Evolutionary conservation across 2,329 filamentous ascomycete genomes (phyloP).

Genomic region (Teratosphaeria zuluensis): DNA sequence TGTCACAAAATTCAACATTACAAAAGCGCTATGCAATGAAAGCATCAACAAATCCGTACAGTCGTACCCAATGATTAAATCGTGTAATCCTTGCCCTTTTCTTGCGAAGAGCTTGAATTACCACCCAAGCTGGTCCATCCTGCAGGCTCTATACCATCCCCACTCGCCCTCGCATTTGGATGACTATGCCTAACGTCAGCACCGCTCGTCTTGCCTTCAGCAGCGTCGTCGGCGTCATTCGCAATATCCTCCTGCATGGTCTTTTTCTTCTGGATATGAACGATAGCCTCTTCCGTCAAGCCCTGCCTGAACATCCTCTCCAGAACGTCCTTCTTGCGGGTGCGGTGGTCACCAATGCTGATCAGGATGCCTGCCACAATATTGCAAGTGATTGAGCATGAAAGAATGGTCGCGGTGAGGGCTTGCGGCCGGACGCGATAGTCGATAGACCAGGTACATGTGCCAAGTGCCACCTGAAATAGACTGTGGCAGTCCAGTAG

Average conservation of each 20-base stretch:
- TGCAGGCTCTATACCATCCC: not conserved
- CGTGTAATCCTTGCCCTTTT: not conserved
- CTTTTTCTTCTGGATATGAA: conserved; percentile 29
- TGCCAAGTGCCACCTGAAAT: conserved; percentile 69
- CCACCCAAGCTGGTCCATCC: not conserved
- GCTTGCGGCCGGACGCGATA: conserved; percentile 60
- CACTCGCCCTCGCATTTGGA: not conserved
- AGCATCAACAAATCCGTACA: not conserved
- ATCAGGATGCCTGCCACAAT: conserved; percentile 69
- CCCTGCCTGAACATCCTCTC: conserved; percentile 68
- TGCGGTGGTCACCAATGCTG: conserved; percentile 62
- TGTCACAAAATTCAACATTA: not conserved
- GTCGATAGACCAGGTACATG: conserved; percentile 68
- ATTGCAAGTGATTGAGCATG: conserved; percentile 68
- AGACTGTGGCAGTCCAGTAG: conserved; percentile 70
- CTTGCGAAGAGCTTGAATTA: not conserved
- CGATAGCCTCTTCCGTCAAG: conserved; percentile 57
- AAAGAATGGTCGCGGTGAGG: conserved; percentile 71
- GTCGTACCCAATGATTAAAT: not conserved
- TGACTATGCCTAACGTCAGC: not conserved
- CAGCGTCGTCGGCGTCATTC: not conserved
- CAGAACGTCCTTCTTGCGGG: conserved; percentile 77
- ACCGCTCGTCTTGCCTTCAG: not conserved
- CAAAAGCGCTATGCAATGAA: not conserved
- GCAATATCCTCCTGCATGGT: not conserved